phyloP scores from a whole-genome alignment of 352 stramenopile genomes.

The Globisporangium splendens region DNA sequence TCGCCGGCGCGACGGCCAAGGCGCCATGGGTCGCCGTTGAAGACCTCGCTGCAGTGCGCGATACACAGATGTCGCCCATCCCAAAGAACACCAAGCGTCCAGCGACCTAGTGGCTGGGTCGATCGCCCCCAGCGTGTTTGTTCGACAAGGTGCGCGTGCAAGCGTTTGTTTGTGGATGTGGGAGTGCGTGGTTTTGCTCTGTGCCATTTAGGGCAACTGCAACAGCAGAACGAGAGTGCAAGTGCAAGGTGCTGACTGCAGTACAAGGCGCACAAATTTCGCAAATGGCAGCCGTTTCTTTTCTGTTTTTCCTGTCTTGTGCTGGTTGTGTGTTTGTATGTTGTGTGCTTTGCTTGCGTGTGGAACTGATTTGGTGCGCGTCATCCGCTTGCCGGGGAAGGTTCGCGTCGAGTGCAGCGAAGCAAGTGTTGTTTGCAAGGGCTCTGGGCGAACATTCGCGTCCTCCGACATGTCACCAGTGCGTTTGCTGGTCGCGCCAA shows the following conservation, averaged over 20 bases:
- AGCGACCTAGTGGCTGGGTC: no score
- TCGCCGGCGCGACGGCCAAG: constrained; percentile 53
- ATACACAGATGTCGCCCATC: constrained; percentile 53
- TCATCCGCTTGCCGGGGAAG: constrained; percentile 2
- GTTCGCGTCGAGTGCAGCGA: neutral
- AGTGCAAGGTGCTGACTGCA: no score
- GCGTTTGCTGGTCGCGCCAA: no score
- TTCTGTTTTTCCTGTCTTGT: neutral
- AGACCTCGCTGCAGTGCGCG: constrained; percentile 32
- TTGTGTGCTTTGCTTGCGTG: neutral
- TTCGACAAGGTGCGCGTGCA: neutral
- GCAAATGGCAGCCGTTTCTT: constrained; percentile 6
- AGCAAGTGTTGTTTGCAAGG: no score
- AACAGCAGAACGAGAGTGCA: no score
- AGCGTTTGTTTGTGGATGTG: no score
- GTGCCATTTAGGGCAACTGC: no score
- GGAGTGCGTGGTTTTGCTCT: no score
- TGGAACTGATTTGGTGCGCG: constrained; percentile 10
- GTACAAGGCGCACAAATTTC: no score
- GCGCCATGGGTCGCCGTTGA: constrained; percentile 69
- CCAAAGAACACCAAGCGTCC: constrained; percentile 6
- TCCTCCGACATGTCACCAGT: no score
- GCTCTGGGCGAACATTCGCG: no score
- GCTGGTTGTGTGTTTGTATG: constrained; percentile 1
- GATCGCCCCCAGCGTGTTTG: no score